Evolutionary conservation across 2,329 filamentous ascomycete genomes (phyloP).

Genomic region (Botrytis hyacinthi): DNA sequence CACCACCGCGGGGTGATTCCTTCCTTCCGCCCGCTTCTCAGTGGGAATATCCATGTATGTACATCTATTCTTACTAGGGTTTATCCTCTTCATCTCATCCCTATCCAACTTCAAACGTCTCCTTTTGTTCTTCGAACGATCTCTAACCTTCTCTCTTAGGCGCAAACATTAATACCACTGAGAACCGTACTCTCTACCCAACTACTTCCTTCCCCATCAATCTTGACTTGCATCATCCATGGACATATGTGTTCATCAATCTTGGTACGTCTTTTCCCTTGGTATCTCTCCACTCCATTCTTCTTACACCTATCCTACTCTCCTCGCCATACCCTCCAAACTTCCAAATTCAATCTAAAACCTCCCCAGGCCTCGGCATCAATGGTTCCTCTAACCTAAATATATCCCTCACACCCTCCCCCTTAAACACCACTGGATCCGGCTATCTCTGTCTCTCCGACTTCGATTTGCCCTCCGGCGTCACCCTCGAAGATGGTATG

Average conservation of each 20-base stretch:
- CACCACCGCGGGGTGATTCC: conserved; percentile 16
- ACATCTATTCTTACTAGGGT: neutral
- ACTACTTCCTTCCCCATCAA: conserved; percentile 6
- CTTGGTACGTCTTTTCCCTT: conserved; percentile 2
- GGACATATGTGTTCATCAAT: conserved; percentile 17
- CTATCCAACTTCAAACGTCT: too few relatives aligned
- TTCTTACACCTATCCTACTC: neutral
- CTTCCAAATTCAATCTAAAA: neutral
- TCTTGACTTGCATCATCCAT: neutral
- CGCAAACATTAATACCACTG: conserved; percentile 23
- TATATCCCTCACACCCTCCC: conserved; percentile 9
- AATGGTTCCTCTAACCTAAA: conserved; percentile 24
- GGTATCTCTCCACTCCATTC: neutral
- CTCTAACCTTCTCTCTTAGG: conserved; percentile 4
- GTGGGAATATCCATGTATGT: conserved; percentile 21
- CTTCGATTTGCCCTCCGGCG: conserved; percentile 10
- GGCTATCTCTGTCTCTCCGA: conserved; percentile 22
- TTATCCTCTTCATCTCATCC: too few relatives aligned
- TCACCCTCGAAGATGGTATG: conserved; percentile 16
- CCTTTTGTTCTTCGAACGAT: too few relatives aligned
- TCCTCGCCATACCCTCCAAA: neutral
- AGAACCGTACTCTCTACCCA: conserved; percentile 14
- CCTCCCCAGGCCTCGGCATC: conserved; percentile 13
- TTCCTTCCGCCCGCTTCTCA: conserved; percentile 22
- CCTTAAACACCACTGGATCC: conserved; percentile 21